Base-by-base conservation (phyloP, 2,329 filamentous ascomycete species). In the Fusarium sp. region DNA sequence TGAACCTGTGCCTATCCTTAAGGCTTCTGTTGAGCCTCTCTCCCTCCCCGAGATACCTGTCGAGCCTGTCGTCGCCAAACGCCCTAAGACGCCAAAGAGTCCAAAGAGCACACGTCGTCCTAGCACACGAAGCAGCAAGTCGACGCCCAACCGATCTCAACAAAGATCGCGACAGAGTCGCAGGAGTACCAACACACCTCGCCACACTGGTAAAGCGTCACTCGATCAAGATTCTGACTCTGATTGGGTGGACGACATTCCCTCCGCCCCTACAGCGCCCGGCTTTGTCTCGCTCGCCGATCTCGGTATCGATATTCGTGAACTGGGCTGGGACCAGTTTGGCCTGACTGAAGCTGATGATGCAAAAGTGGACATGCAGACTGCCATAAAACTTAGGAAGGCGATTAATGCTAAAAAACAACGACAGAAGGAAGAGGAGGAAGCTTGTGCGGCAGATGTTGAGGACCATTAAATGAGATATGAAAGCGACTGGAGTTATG, bases 341-440 rank as follows among this genome's bases (percentile, higher is more conserved):
- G 73, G 72, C 5, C 63, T 73, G 5, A 71, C 65, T 3, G 72
- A 72, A 2, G 70, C 71, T 2, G 69, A 76, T 4, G 68, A 73
- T 25, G 71, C 67, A 4, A 73, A 74, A 40, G 67, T 70, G 20
- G 67, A 76, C 30, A 61, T 74, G n/a, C 64, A 61, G 11, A 73
- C 74, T 14, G 70, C 74, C 7, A 60, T 69, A 9, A 73, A 68
- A 34, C 42, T 75, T 6, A 63, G 65, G 3, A 74, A 65, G 25
- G 75, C 71, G 11, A 61, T 74, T 52, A 68, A 70, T 52, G 58
- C 57, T 34, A 67, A 51, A 10, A 63, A 20, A 54, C 61, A 18
- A 49, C 62, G 20, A 41, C 51, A 18, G 14, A 54, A 20, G 45
- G 13, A 66, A 47, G 63, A 75, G 0, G 73, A 74, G 9, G 71